A percentile compares a stretch with the other conserved stretches of the same genome.
Evolutionary conservation across 306 rosid genomes (phyloP).

Genomic region (Casuarina equisetifolia): DNA sequence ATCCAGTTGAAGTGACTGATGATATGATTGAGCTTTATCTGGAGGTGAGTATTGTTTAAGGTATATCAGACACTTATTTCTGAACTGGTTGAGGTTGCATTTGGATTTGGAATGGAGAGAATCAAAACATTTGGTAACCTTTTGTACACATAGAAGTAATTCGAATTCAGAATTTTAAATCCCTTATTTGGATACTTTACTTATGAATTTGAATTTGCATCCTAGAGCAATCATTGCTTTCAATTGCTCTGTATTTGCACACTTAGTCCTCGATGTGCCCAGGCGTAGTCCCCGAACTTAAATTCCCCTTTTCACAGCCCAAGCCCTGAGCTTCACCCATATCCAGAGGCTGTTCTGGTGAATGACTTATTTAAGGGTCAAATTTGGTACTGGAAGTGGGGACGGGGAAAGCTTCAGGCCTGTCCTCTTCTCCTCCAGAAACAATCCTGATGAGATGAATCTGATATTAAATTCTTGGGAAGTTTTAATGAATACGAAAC

Average conservation of each 20-base stretch:
- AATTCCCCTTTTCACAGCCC: not conserved
- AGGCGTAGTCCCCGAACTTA: not conserved
- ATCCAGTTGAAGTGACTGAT: constrained; percentile 74
- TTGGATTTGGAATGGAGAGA: not conserved
- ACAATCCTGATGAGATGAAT: not conserved
- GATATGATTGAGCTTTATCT: constrained; percentile 92
- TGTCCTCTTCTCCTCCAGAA: not conserved
- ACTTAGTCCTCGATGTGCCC: not conserved
- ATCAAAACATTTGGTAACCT: not conserved
- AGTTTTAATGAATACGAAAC: not conserved
- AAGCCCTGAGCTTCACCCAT: not conserved
- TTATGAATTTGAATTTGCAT: not conserved
- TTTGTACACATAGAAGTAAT: not conserved
- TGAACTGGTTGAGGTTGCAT: constrained; percentile 13
- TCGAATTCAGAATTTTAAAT: not conserved
- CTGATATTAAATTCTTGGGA: not conserved
- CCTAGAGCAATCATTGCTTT: not conserved
- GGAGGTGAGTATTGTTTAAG: constrained; percentile 58
- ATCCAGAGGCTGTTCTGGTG: not conserved
- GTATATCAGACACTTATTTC: constrained; percentile 11
- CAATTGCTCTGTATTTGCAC: not conserved
- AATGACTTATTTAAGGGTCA: not conserved
- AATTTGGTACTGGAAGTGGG: not conserved
- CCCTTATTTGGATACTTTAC: not conserved
- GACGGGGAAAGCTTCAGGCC: not conserved